Evolutionary conservation across 495 filamentous ascomycete genomes (phyloP), one percentile per base, ranked within the genome.

Genomic region (Rhypophila decipiens): DNA sequence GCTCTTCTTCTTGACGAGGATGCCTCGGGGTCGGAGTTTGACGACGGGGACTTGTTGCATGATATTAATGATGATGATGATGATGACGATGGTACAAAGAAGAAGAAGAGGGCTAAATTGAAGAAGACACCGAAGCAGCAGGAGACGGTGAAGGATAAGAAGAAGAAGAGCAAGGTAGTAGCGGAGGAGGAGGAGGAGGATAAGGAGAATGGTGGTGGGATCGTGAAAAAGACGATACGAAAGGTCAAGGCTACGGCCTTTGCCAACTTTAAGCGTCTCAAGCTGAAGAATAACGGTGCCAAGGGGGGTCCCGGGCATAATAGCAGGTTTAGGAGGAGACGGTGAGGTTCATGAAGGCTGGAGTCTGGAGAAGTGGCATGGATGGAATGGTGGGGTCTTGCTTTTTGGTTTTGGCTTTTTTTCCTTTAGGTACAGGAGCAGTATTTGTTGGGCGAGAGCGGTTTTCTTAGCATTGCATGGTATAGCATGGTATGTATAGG

Each of bases 201-300:
- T n/a, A n/a, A n/a, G n/a, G 62, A 61, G 21, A 69, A 70, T 51
- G 58, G 65, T 31, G 74, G 75, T 44, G 71, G 69, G 5, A 64
- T 71, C 44, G 74, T 82, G 19, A 82, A 82, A 60, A 80, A 77
- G 52, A 67, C 66, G 13, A 68, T 63, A 19, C 77, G 79, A 50
- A 95, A 87, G 67, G 71, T 89, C 39, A 86, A 80, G 45, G 82
- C 84, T 4, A 66, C 82, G 39, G 85, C 89, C 2, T 82, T 90
- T 67, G 78, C 86, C 19, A 96, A 96, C 57, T 96, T 88, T 63
- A 79, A 85, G 49, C 76, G 80, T 36, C 63, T 96, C 52, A 95
- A 94, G 69, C 79, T 95, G 53, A 76, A 73, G 57, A 87, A 85
- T 56, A 61, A 61, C 4, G 76, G 76, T 4, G 56, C 73, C 0